Conservation (phyloP, 2,329 filamentous ascomycete genomes). For the Zymoseptoria pseudotritici region DNA sequence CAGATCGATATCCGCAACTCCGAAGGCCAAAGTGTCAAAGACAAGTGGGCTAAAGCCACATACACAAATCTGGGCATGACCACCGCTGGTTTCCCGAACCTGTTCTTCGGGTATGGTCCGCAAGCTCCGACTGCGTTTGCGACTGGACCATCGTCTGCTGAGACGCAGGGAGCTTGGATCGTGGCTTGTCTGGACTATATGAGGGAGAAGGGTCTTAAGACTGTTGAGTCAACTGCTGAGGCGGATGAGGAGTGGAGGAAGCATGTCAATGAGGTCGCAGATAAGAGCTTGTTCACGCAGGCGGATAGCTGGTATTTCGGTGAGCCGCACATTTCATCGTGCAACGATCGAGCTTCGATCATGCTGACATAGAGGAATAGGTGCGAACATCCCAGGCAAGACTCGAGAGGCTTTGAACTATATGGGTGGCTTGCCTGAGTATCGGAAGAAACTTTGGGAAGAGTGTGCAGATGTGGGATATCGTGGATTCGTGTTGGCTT, state of each 20-base stretch:
- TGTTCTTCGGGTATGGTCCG: slow-evolving; percentile 32
- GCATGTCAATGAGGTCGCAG: slow-evolving; percentile 33
- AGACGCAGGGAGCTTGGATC: slow-evolving; percentile 31
- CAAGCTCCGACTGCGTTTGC: slow-evolving; percentile 38
- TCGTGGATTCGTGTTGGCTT: neutral
- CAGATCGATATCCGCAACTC: slow-evolving; percentile 30
- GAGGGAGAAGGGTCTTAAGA: slow-evolving; percentile 7
- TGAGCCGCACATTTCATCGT: slow-evolving; percentile 8
- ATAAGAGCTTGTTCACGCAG: slow-evolving; percentile 29
- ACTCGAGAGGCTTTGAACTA: slow-evolving; percentile 26
- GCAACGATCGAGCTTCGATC: neutral
- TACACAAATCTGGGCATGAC: slow-evolving; percentile 32
- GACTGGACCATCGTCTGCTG: slow-evolving; percentile 33
- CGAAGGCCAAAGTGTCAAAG: slow-evolving; percentile 25
- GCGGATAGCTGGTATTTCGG: slow-evolving; percentile 28
- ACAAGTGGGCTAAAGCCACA: slow-evolving; percentile 22
- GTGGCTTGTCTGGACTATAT: slow-evolving; percentile 14
- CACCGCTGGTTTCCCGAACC: slow-evolving; percentile 25
- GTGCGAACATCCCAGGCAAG: slow-evolving; percentile 38
- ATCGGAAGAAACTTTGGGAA: slow-evolving; percentile 1
- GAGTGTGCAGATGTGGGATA: slow-evolving; percentile 4
- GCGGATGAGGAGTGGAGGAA: slow-evolving; percentile 24
- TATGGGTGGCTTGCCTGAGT: slow-evolving; percentile 4
- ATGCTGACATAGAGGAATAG: neutral
- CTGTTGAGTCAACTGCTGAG: slow-evolving; percentile 22